phyloP scores from a whole-genome alignment of 495 filamentous ascomycete genomes.

The Penicillium turbatum region DNA sequence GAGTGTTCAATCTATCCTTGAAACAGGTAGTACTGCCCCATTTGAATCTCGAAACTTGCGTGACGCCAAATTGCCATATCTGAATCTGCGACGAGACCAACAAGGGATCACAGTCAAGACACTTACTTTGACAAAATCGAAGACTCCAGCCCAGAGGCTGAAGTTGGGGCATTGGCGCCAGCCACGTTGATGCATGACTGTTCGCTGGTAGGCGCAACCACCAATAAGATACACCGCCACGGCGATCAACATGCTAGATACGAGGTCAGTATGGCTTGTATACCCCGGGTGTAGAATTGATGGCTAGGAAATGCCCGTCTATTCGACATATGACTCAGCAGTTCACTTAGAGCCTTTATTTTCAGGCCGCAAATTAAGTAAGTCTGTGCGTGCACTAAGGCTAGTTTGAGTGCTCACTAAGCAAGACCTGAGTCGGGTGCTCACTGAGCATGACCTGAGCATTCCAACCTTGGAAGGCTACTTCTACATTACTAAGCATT shows the following conservation, averaged over 20 bases:
- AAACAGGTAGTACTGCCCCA: conserved; percentile 28
- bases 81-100: conserved; percentile 21
- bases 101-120: conserved; percentile 32
- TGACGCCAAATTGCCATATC: conserved; percentile 19
- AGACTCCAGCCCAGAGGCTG: conserved; percentile 83
- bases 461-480: no score
- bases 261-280: conserved; percentile 17
- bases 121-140: conserved; percentile 78
- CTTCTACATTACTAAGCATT: no score
- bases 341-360: no score
- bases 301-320: no score
- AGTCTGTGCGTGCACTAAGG: no score
- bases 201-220: conserved; percentile 91
- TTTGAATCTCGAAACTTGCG: conserved; percentile 22
- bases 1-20: conserved; percentile 35
- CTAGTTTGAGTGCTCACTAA: no score
- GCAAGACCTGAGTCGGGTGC: no score
- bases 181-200: conserved; percentile 88
- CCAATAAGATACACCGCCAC: conserved; percentile 88
- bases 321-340: no score
- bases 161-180: conserved; percentile 97
- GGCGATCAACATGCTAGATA: conserved; percentile 57
- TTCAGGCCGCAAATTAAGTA: no score
- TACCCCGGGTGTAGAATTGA: no score
- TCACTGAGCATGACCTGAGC: no score